Conservation (phyloP, 305 asterid genomes). For the Fraxinus sp. region DNA sequence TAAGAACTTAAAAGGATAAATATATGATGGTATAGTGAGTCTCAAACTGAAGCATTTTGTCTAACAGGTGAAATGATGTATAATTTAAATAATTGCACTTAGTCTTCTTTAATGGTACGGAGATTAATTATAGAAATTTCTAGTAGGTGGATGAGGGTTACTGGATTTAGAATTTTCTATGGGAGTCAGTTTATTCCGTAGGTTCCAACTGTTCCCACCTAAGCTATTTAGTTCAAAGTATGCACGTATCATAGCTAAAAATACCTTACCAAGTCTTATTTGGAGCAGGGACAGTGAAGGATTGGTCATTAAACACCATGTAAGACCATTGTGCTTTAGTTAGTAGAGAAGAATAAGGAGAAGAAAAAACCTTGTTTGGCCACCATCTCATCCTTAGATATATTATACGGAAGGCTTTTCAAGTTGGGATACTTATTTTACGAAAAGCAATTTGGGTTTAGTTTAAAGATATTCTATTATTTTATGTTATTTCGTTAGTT, state of each 20-base stretch:
- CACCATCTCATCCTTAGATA: not conserved
- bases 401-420: not conserved
- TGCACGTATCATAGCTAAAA: too few relatives aligned
- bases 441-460: not conserved
- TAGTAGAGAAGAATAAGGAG: not conserved
- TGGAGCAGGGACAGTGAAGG: too few relatives aligned
- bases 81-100: not conserved
- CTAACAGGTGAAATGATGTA: not conserved
- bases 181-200: too few relatives aligned
- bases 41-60: not conserved
- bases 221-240: too few relatives aligned
- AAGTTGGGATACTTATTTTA: not conserved
- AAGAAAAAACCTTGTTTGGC: too few relatives aligned
- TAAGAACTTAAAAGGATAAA: not conserved
- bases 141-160: not conserved
- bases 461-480: not conserved
- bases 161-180: too few relatives aligned
- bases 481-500: not conserved
- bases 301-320: too few relatives aligned
- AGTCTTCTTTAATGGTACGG: not conserved
- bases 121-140: not conserved
- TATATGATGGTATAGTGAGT: not conserved
- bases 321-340: too few relatives aligned
- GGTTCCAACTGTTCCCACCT: too few relatives aligned
- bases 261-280: too few relatives aligned